These are phyloP conservation scores for Diaporthe ilicicola DNA, from an alignment of 2,329 filamentous ascomycete genomes.

Conservation along the genomic window DNA sequence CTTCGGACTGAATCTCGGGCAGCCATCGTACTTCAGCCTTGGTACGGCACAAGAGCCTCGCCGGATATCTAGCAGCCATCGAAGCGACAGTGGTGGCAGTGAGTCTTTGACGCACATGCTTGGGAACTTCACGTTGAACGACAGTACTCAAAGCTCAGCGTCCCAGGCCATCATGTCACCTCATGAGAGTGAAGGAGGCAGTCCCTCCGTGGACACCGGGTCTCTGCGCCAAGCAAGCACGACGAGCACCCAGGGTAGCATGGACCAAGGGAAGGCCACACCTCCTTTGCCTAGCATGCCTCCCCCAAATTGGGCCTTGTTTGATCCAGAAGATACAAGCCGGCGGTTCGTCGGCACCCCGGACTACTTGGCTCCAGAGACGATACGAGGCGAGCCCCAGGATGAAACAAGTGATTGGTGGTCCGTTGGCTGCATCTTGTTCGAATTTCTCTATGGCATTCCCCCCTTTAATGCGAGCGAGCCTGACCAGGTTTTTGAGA, in stretches of 20 bases:
- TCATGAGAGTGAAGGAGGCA: slow-evolving; percentile 75
- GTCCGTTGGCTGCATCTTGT: slow-evolving; percentile 98
- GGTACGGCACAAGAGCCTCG: slow-evolving; percentile 65
- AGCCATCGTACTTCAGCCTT: slow-evolving; percentile 94
- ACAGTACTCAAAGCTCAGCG: slow-evolving; percentile 55
- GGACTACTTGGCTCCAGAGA: slow-evolving; percentile 96
- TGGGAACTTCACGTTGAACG: slow-evolving; percentile 77
- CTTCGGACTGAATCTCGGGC: slow-evolving; percentile 68
- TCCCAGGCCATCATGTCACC: slow-evolving; percentile 63
- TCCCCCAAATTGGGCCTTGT: slow-evolving; percentile 90
- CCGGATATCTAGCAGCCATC: slow-evolving; percentile 80
- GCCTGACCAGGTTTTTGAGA: slow-evolving; percentile 95
- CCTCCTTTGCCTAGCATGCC: slow-evolving; percentile 76
- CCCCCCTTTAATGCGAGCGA: slow-evolving; percentile 93
- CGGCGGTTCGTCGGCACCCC: slow-evolving; percentile 95
- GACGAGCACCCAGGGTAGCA: slow-evolving; percentile 52
- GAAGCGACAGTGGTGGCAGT: slow-evolving; percentile 92
- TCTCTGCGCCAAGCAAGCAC: slow-evolving; percentile 64
- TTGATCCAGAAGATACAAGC: slow-evolving; percentile 93
- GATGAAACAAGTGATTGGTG: slow-evolving; percentile 99
- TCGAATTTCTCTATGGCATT: slow-evolving; percentile 92
- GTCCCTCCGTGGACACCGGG: slow-evolving; percentile 80
- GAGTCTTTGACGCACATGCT: slow-evolving; percentile 87
- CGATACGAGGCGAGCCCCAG: slow-evolving; percentile 92
- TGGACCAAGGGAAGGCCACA: slow-evolving; percentile 63